These are phyloP conservation scores for Fusarium siculi DNA, from an alignment of 2,329 filamentous ascomycete genomes.

Conservation along the genomic window DNA sequence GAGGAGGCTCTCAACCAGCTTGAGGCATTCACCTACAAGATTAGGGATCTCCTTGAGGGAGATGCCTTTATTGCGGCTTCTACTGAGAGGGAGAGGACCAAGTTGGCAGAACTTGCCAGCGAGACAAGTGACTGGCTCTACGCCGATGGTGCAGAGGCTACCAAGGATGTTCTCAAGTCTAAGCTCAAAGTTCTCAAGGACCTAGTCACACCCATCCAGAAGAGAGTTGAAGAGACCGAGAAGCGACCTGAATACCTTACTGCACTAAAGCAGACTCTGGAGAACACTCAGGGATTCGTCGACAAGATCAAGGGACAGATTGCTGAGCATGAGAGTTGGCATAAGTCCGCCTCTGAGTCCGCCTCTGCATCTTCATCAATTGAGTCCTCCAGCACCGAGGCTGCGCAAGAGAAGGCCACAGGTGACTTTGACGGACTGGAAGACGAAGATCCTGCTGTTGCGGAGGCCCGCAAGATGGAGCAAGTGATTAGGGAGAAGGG, in stretches of 20 bases:
- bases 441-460: conserved; percentile 65
- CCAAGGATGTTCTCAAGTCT: conserved; percentile 77
- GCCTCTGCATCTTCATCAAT: conserved; percentile 56
- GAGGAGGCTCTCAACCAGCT: conserved; percentile 92
- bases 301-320: conserved; percentile 77
- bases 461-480: conserved; percentile 57
- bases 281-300: conserved; percentile 76
- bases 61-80: conserved; percentile 78
- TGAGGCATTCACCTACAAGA: conserved; percentile 92
- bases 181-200: conserved; percentile 81
- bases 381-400: conserved; percentile 53
- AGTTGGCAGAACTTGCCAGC: conserved; percentile 74
- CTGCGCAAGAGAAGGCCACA: conserved; percentile 60
- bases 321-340: conserved; percentile 71
- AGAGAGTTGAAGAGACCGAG: conserved; percentile 76
- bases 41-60: conserved; percentile 83
- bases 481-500: conserved; percentile 58
- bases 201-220: conserved; percentile 80
- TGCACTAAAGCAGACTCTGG: conserved; percentile 74
- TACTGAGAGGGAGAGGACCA: conserved; percentile 72
- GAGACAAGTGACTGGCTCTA: conserved; percentile 91
- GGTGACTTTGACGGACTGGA: conserved; percentile 80
- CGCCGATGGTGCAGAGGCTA: conserved; percentile 81
- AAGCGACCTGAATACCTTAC: conserved; percentile 77
- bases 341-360: conserved; percentile 64